Percentiles rank a stretch among this genome's conserved stretches.
These are phyloP conservation scores for Citrus glauca DNA, from an alignment of 345 rosid genomes.

Conservation along the genomic window DNA sequence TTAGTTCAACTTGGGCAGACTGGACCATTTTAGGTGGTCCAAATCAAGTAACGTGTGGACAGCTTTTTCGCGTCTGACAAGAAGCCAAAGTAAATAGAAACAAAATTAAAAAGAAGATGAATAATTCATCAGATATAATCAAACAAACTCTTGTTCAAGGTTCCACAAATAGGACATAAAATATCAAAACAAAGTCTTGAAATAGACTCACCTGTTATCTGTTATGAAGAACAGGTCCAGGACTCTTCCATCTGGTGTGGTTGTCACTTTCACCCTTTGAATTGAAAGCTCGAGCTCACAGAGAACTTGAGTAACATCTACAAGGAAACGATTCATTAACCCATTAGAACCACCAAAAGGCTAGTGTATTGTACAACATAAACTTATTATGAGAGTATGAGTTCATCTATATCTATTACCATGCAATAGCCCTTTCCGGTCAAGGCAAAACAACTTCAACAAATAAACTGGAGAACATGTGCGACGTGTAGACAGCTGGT, in stretches of 20 bases:
- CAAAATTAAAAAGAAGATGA: neutral
- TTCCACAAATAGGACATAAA: neutral
- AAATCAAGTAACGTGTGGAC: neutral
- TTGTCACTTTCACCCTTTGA: constrained; percentile 82
- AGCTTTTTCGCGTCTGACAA: neutral
- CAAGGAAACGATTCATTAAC: constrained; percentile 12
- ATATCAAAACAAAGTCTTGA: neutral
- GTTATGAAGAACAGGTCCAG: constrained; percentile 82
- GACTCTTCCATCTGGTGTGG: constrained; percentile 76
- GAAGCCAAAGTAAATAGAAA: neutral
- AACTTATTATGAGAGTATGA: no score
- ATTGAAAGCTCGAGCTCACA: constrained; percentile 81
- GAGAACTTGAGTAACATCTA: constrained; percentile 81
- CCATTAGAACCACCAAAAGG: constrained; percentile 8
- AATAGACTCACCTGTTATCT: constrained; percentile 60
- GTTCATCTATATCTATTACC: constrained; percentile 36
- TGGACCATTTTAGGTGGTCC: constrained; percentile 4
- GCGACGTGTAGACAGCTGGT: constrained; percentile 33
- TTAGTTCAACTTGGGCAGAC: neutral
- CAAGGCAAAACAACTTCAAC: constrained; percentile 65
- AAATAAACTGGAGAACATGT: constrained; percentile 53
- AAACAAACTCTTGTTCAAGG: neutral
- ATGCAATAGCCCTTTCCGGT: constrained; percentile 61
- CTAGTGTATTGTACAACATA: neutral
- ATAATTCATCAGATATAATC: neutral